Base-by-base conservation (phyloP, 75 land plant genomes). In the Pinus albicaulis region DNA sequence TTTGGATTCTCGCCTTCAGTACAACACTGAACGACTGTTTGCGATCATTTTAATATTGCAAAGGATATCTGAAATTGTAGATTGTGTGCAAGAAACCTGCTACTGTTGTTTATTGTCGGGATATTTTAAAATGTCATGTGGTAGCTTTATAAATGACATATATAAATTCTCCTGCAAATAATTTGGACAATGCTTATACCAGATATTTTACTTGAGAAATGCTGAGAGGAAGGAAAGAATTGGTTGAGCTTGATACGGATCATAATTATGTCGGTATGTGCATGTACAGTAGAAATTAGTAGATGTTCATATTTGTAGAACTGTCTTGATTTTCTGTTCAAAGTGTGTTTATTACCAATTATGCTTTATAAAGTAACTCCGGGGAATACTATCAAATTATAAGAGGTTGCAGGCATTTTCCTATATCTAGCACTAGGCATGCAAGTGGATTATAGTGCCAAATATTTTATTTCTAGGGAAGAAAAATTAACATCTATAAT, bases 41-140 rank as follows among this genome's bases (percentile, higher is more conserved):
- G 52, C 12, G 11, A 41, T 52, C n/a, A 10, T 68, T 20, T 41
- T 68, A 68, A 3, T 68, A 7, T n/a, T 68, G 52, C 52, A 41
- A 68, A 68, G 71, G 10, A 68, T 68, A 68, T 68, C 24, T 8
- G 71, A 68, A 68, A 52, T 68, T 68, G 48, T 3, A 68, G 71
- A 38, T 8, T 14, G 52, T 68, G n/a, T 68, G 48, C 10, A 19
- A 20, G 24, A 10, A 68, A 36, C 23, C 23, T 38, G 48, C 48
- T 38, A 22, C n/a, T 7, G 11, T 7, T 17, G n/a, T 7, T 20
- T 68, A 23, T 20, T 68, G 22, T 20, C n/a, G 12, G 36, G 41
- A 44, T 41, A 41, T 48, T 48, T 7, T 0, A 48, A 36, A 68
- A 41, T 68, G 41, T 68, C n/a, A 20, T n/a, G 17, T n/a, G 19